Evolutionary conservation across 768 basidiomycete genomes (phyloP), one percentile per base, ranked within the genome.

Genomic region (Lyophyllum shimeji): DNA sequence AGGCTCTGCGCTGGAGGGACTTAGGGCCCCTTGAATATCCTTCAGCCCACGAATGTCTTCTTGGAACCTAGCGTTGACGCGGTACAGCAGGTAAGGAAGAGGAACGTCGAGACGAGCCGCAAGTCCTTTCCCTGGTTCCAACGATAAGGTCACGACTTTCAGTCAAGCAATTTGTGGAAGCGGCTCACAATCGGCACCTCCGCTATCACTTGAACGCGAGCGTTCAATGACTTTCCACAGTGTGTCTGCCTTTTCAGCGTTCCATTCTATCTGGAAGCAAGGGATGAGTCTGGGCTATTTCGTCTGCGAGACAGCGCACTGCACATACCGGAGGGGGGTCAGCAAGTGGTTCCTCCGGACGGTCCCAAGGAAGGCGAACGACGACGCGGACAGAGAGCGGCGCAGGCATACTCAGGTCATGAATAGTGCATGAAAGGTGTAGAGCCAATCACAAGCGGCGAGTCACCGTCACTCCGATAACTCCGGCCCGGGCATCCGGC

Each of bases 221-320:
- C 83, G 80, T 51, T 90, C 86, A 59, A 94, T 92, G 43, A 90
- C 88, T 69, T 91, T 90, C 92, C 92, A 94, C 7, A 94, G 75
- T 6, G 90, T 82, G 58, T 87, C 86, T 44, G 93, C 92, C 68
- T 93, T 94, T 55, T 93, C 89, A 7, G 82, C 61, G 42, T 81
- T 90, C 92, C 92, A 94, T 75, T 89, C 86, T 68, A 94, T 86
- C 91, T 93, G 64, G 55, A 57, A 51, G 42, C 51, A 59, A 56
- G 53, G 59, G 46, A 55, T 62, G n/a, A n/a, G n/a, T n/a, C n/a
- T n/a, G 52, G 40, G 39, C 37, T 13, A 17, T 34, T 46, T 54
- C 50, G 27, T 52, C 18, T 34, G n/a, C 44, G 46, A 48, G 17
- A 33, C 33, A 51, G 34, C 8, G 44, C 44, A 44, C 20, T 45